Percentiles rank a stretch among this genome's conserved stretches.
phyloP scores from a whole-genome alignment of 257 asterid genomes.

The Osmanthus fragrans region DNA sequence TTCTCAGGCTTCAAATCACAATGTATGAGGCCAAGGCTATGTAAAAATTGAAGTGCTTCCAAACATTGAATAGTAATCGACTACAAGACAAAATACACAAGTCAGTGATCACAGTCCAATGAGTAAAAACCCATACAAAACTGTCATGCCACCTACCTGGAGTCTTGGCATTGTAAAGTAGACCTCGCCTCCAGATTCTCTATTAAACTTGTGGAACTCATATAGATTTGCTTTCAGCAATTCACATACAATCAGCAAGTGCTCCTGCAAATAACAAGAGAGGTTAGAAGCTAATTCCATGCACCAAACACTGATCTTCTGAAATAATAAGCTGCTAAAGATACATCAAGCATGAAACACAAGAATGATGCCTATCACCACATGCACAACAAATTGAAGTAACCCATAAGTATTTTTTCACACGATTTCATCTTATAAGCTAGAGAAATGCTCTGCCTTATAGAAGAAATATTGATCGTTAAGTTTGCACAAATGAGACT shows the following conservation, averaged over 20 bases:
- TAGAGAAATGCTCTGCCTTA: too few relatives aligned
- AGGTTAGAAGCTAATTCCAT: constrained; percentile 12
- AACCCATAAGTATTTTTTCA: background rate
- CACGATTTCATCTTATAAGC: too few relatives aligned
- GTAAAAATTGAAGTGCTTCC: constrained; percentile 94
- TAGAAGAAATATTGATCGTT: too few relatives aligned
- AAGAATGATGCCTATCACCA: background rate
- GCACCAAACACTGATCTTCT: constrained; percentile 18
- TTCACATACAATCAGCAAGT: constrained; percentile 91
- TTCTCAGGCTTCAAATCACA: constrained; percentile 98
- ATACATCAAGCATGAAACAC: constrained; percentile 9
- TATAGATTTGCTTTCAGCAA: constrained; percentile 95
- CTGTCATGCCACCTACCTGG: constrained; percentile 59
- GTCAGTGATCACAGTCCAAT: constrained; percentile 27
- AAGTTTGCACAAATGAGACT: too few relatives aligned
- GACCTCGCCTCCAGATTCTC: constrained; percentile 99
- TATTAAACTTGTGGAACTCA: constrained; percentile 92
- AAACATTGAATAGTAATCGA: constrained; percentile 94
- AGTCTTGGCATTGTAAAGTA: constrained; percentile 98
- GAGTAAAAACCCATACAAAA: constrained; percentile 17
- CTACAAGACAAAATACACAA: constrained; percentile 47
- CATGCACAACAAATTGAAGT: background rate
- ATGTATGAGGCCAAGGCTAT: constrained; percentile 94
- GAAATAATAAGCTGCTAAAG: background rate
- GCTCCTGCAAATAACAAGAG: constrained; percentile 63